Evolutionary conservation across 345 rosid genomes (phyloP), one percentile per base, ranked within the genome.

Genomic region (Clausena lansium): DNA sequence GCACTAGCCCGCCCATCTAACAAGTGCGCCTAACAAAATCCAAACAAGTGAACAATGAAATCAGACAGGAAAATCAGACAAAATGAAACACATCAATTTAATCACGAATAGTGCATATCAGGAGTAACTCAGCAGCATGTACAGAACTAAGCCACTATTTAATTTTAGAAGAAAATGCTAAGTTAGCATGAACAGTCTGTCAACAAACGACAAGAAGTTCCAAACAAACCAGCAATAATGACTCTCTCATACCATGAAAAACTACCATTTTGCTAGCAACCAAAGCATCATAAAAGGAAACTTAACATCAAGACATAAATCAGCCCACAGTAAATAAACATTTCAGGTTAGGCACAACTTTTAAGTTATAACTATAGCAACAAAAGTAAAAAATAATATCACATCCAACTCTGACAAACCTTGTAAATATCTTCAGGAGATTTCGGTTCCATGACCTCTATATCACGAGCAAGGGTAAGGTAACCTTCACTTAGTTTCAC

Each of bases 401-500:
- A 58, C 59, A 73, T 73, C 52, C 24, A n/a, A 52, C 61, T 25
- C 71, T 52, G 22, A 9, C 61, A 57, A 45, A 96, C 99, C 98
- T 96, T 97, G 76, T 94, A 97, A 79, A 97, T 89, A 74, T 97
- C 98, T 85, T 97, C 98, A 71, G 97, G 98, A 52, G 97, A 89
- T 81, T 92, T 97, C 71, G 98, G 89, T 86, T 97, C 99, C 98
- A 97, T 91, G 84, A 97, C 99, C 89, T 97, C 98, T 39, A 97
- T 90, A 90, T 97, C 99, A 71, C 97, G 94, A 77, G 98, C 98
- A 83, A 97, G 98, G 4, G 95, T 86, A 69, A 97, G 92, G 84
- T 94, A 97, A 71, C 98, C 95, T 84, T 94, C 99, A 77, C 95
- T 91, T 75, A 97, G 75, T 84, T 88, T 91, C 32, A 78, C 33